A percentile compares a stretch with the other conserved stretches of the same genome.
These are phyloP conservation scores for Tulasnella sp. DNA, from an alignment of 768 basidiomycete genomes.

Conservation along the genomic window DNA sequence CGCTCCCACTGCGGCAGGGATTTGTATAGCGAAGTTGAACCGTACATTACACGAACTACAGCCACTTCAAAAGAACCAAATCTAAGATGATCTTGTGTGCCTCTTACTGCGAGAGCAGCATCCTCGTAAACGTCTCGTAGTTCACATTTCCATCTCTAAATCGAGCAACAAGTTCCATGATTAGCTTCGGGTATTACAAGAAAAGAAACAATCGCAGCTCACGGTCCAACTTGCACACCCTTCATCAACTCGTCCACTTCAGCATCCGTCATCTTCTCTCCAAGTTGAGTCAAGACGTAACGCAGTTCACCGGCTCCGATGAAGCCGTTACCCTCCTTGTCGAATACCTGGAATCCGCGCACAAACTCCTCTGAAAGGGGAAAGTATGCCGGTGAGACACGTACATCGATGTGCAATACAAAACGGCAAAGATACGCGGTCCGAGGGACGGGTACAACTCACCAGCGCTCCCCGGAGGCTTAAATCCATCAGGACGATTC, in stretches of 20 bases:
- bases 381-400: neutral
- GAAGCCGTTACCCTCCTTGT: constrained; percentile 89
- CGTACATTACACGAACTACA: constrained; percentile 4
- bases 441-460: constrained; percentile 26
- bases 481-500: constrained; percentile 93
- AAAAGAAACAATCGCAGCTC: constrained; percentile 32
- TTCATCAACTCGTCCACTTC: constrained; percentile 98
- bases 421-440: neutral
- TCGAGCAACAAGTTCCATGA: neutral
- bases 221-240: constrained; percentile 87
- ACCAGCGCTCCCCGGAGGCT: constrained; percentile 94
- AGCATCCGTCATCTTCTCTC: constrained; percentile 96
- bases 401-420: neutral
- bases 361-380: constrained; percentile 85
- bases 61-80: neutral
- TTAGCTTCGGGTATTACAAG: neutral
- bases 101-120: constrained; percentile 73
- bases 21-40: neutral
- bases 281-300: constrained; percentile 90
- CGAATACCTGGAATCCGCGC: constrained; percentile 98
- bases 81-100: neutral
- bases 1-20: neutral
- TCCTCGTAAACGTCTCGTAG: constrained; percentile 94
- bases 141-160: constrained; percentile 91
- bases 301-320: constrained; percentile 83